phyloP scores from a whole-genome alignment of 345 rosid genomes.

The thale cress (Arabidopsis thaliana) region DNA sequence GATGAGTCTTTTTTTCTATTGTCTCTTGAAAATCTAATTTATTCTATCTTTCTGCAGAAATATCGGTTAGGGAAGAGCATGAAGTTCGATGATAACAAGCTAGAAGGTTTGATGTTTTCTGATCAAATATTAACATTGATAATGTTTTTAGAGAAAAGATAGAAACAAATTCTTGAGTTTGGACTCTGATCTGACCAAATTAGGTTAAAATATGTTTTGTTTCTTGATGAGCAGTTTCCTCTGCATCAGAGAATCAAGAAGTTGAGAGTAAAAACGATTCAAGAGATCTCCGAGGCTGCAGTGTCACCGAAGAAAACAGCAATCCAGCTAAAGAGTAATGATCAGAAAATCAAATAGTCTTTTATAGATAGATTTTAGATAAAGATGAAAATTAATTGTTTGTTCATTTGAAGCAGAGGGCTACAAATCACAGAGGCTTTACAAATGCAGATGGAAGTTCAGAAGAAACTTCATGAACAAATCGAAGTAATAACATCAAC shows the following conservation, averaged over 20 bases:
- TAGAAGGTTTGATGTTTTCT: slow-evolving; percentile 37
- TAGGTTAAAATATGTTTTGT: slow-evolving; percentile 1
- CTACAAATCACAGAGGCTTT: slow-evolving; percentile 80
- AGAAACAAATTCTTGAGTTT: slow-evolving; percentile 27
- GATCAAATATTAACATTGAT: slow-evolving; percentile 4
- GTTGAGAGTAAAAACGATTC: slow-evolving; percentile 37
- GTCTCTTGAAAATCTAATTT: slow-evolving; percentile 1
- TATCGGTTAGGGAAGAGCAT: slow-evolving; percentile 89
- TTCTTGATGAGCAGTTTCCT: slow-evolving; percentile 36
- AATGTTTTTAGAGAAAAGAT: not conserved
- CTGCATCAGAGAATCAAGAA: slow-evolving; percentile 41
- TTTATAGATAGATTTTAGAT: not conserved
- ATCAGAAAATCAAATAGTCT: slow-evolving; percentile 29
- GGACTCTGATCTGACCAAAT: slow-evolving; percentile 22
- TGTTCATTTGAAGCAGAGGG: slow-evolving; percentile 56
- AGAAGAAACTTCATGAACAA: slow-evolving; percentile 90
- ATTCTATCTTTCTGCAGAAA: slow-evolving; percentile 60
- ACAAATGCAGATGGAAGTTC: slow-evolving; percentile 92
- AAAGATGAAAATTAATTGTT: not conserved
- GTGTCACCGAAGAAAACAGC: slow-evolving; percentile 47
- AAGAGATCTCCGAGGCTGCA: slow-evolving; percentile 15
- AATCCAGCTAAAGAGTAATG: slow-evolving; percentile 67
- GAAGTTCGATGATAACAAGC: slow-evolving; percentile 46
- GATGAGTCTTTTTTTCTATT: slow-evolving; percentile 8
- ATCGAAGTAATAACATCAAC: slow-evolving; percentile 62